Conservation (phyloP, 2,329 filamentous ascomycete genomes). For the Trichoderma arundinaceum region DNA sequence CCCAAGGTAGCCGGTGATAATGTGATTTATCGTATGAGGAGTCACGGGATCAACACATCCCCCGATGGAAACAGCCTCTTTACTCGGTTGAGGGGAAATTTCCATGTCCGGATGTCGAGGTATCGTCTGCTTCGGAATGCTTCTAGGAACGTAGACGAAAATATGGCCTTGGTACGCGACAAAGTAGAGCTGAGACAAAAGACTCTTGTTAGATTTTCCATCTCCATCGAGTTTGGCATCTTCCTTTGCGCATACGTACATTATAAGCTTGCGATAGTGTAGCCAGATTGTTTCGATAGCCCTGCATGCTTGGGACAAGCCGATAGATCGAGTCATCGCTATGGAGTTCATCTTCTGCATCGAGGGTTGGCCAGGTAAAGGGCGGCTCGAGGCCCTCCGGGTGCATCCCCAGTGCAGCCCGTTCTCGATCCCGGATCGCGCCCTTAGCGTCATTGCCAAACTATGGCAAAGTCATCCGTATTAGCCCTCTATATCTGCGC, state of each 20-base stretch:
- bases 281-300: constrained; percentile 61
- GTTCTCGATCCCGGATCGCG: constrained; percentile 47
- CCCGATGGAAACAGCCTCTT: constrained; percentile 47
- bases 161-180: constrained; percentile 63
- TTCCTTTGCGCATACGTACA: constrained; percentile 41
- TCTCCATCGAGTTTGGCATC: background rate
- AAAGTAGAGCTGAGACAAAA: constrained; percentile 60
- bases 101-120: constrained; percentile 56
- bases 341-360: constrained; percentile 36
- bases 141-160: constrained; percentile 60
- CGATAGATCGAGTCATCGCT: constrained; percentile 39
- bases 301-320: constrained; percentile 45
- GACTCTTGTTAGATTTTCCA: constrained; percentile 14
- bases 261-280: constrained; percentile 64
- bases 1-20: constrained; percentile 72
- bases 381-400: constrained; percentile 38
- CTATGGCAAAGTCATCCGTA: constrained; percentile 35
- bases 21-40: constrained; percentile 70
- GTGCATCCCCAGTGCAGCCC: constrained; percentile 37
- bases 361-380: constrained; percentile 41
- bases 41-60: constrained; percentile 59
- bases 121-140: constrained; percentile 55
- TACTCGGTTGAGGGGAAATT: constrained; percentile 52
- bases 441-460: constrained; percentile 46
- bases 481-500: background rate